Conservation (phyloP, 2,329 filamentous ascomycete species). For the Epichloe gansuensis region DNA sequence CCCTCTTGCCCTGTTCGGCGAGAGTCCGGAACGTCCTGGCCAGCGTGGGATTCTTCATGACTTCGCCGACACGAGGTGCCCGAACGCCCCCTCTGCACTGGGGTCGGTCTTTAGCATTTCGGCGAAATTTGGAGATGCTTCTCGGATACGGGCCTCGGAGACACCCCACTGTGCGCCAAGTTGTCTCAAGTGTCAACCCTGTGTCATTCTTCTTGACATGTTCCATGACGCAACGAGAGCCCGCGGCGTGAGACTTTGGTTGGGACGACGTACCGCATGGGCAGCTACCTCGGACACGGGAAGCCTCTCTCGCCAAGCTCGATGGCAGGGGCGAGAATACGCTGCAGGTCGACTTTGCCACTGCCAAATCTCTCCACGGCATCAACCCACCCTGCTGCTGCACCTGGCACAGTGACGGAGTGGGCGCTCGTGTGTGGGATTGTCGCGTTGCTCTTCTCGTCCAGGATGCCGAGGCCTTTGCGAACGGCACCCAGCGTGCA, state of each 20-base stretch:
- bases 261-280: slow-evolving; percentile 42
- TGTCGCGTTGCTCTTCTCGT: slow-evolving; percentile 34
- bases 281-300: slow-evolving; percentile 70
- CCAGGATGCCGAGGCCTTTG: slow-evolving; percentile 52
- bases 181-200: too few relatives aligned
- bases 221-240: neutral
- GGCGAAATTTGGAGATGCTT: slow-evolving; percentile 70
- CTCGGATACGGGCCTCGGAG: slow-evolving; percentile 50
- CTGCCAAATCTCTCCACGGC: slow-evolving; percentile 81
- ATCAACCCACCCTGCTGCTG: slow-evolving; percentile 88
- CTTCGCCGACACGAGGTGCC: slow-evolving; percentile 67
- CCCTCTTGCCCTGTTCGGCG: slow-evolving; percentile 69
- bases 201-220: neutral
- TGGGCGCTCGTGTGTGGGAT: slow-evolving; percentile 71
- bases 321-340: slow-evolving; percentile 74
- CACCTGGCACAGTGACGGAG: slow-evolving; percentile 77
- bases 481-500: slow-evolving; percentile 59
- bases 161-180: slow-evolving; percentile 50
- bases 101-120: slow-evolving; percentile 81
- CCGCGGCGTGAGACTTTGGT: too few relatives aligned
- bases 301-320: slow-evolving; percentile 80
- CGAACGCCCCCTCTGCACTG: slow-evolving; percentile 56
- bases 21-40: slow-evolving; percentile 72
- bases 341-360: slow-evolving; percentile 62
- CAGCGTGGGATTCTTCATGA: slow-evolving; percentile 76